These are phyloP conservation scores for Exutisphaerella laricina DNA, from an alignment of 2,329 filamentous ascomycete species.

Conservation along the genomic window DNA sequence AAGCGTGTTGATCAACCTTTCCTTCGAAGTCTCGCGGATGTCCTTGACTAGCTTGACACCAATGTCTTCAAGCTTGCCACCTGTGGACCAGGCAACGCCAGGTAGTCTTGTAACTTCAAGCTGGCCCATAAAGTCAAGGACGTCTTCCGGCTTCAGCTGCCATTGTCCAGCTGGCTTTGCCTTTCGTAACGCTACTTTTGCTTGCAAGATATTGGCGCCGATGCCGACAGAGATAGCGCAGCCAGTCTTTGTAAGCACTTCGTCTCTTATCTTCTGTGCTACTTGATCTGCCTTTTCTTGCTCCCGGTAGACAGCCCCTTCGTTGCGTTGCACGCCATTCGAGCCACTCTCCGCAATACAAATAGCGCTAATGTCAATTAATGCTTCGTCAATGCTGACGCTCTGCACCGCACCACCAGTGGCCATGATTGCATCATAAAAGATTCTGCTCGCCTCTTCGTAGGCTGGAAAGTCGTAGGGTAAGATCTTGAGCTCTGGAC, in stretches of 20 bases:
- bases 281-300: slow-evolving; percentile 72
- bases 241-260: slow-evolving; percentile 67
- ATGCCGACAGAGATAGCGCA: slow-evolving; percentile 92
- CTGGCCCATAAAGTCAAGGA: slow-evolving; percentile 69
- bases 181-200: slow-evolving; percentile 82
- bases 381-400: slow-evolving; percentile 91
- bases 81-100: slow-evolving; percentile 86
- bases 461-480: slow-evolving; percentile 95
- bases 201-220: slow-evolving; percentile 81
- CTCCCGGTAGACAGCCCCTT: slow-evolving; percentile 68
- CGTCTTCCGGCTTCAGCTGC: slow-evolving; percentile 75
- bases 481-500: slow-evolving; percentile 79
- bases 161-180: slow-evolving; percentile 93
- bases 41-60: slow-evolving; percentile 79
- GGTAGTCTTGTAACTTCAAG: slow-evolving; percentile 77
- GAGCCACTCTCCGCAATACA: slow-evolving; percentile 63
- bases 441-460: slow-evolving; percentile 80
- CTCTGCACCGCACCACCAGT: slow-evolving; percentile 84
- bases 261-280: slow-evolving; percentile 59
- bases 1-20: slow-evolving; percentile 65
- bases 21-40: slow-evolving; percentile 68
- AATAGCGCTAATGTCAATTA: slow-evolving; percentile 72
- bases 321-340: slow-evolving; percentile 58
- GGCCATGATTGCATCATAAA: slow-evolving; percentile 78
- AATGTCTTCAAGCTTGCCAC: slow-evolving; percentile 80